These are phyloP conservation scores for Wallacemonas rigidus DNA, from an alignment of 208 protist genomes.

Conservation along the genomic window DNA sequence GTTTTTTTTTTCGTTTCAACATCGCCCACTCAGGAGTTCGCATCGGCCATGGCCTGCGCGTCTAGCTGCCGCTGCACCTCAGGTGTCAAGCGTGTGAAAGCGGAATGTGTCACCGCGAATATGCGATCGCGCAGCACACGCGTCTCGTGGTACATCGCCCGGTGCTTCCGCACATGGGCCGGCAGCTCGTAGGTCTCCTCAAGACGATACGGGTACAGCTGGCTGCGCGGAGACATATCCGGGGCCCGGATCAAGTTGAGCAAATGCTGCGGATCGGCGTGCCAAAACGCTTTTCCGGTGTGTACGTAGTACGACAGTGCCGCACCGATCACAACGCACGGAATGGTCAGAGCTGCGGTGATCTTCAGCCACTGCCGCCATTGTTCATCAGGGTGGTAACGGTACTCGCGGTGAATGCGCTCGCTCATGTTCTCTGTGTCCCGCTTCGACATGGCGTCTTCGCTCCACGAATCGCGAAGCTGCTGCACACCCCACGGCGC, in stretches of 20 bases:
- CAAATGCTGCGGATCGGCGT: conserved; percentile 68
- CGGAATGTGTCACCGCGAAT: conserved; percentile 44
- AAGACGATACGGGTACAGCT: conserved; percentile 59
- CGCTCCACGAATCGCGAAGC: conserved; percentile 83
- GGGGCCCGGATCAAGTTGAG: conserved; percentile 64
- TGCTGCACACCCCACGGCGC: conserved; percentile 82
- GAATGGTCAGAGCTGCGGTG: conserved; percentile 49
- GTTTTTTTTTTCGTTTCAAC: neutral
- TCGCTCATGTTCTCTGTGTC: conserved; percentile 76
- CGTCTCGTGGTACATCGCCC: conserved; percentile 33
- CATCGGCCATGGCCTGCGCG: conserved; percentile 11
- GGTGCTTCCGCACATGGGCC: conserved; percentile 51
- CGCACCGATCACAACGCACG: conserved; percentile 38
- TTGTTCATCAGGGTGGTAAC: conserved; percentile 83
- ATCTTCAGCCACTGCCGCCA: conserved; percentile 63
- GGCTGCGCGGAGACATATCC: conserved; percentile 78
- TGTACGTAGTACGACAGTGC: conserved; percentile 55
- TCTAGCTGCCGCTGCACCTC: conserved; percentile 41
- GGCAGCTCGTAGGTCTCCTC: conserved; percentile 61
- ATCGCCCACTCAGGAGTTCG: neutral
- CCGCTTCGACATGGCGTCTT: conserved; percentile 81
- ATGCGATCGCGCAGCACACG: conserved; percentile 34
- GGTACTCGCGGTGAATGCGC: conserved; percentile 82
- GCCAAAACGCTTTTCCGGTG: conserved; percentile 62
- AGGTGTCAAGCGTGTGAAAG: conserved; percentile 33